phyloP scores from a whole-genome alignment of 352 stramenopile species.

The Pythium oligandrum region DNA sequence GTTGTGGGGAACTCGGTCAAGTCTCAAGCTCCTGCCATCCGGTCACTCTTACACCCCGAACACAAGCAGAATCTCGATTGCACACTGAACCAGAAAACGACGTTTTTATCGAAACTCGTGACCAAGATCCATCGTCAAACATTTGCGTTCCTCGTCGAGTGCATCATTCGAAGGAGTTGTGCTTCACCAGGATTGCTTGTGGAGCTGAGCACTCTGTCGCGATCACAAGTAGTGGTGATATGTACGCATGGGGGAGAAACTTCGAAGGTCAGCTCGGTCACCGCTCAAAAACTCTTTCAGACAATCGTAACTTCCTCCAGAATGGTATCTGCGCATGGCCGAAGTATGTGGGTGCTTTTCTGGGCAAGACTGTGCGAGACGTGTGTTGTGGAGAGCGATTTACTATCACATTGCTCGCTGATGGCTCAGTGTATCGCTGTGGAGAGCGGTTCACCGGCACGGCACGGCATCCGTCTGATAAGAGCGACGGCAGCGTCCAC shows the following conservation, averaged over 20 bases:
- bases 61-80: constrained; percentile 7
- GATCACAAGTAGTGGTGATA: constrained; percentile 68
- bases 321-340: constrained; percentile 67
- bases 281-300: constrained; percentile 24
- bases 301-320: constrained; percentile 26
- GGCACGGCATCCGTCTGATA: constrained; percentile 10
- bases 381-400: constrained; percentile 78
- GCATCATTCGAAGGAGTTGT: constrained; percentile 32
- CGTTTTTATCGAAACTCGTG: too few relatives aligned
- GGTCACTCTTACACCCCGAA: constrained; percentile 7
- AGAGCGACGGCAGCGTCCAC: constrained; percentile 15
- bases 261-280: constrained; percentile 85
- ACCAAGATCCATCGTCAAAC: too few relatives aligned
- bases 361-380: constrained; percentile 36
- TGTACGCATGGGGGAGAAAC: constrained; percentile 89
- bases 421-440: constrained; percentile 72
- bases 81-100: not conserved
- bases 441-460: constrained; percentile 54
- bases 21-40: constrained; percentile 9
- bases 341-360: constrained; percentile 62
- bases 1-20: constrained; percentile 41
- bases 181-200: constrained; percentile 63
- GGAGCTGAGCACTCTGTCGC: constrained; percentile 66
- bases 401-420: constrained; percentile 56
- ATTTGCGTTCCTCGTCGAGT: constrained; percentile 27